Percentiles rank a stretch among this genome's conserved stretches.
Evolutionary conservation across 2,329 filamentous ascomycete species (phyloP).

Genomic region (Dactylellina leptospora): DNA sequence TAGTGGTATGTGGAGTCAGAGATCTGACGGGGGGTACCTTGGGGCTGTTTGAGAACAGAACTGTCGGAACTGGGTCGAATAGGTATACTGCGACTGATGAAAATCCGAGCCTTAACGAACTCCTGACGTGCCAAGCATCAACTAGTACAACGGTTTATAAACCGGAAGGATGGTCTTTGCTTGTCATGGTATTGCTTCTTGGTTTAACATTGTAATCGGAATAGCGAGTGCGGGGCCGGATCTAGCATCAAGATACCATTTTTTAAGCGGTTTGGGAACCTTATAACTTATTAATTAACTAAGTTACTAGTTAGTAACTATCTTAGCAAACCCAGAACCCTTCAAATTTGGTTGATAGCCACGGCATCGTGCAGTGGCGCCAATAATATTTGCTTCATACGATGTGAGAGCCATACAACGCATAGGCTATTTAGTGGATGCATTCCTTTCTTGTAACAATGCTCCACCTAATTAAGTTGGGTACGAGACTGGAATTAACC

Average conservation of each 20-base stretch:
- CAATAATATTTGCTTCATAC: too few relatives aligned
- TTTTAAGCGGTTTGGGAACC: neutral
- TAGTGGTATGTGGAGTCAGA: conserved; percentile 12
- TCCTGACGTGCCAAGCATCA: neutral
- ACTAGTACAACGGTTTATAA: neutral
- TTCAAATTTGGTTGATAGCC: too few relatives aligned
- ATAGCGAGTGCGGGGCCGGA: too few relatives aligned
- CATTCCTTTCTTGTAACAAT: too few relatives aligned
- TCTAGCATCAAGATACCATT: too few relatives aligned
- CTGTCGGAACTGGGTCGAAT: neutral
- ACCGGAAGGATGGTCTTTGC: conserved; percentile 1
- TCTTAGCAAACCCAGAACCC: too few relatives aligned
- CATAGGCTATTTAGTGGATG: too few relatives aligned
- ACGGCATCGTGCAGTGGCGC: too few relatives aligned
- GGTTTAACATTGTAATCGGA: neutral
- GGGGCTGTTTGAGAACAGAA: neutral
- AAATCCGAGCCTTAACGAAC: neutral
- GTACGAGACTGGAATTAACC: too few relatives aligned
- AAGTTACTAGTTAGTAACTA: too few relatives aligned
- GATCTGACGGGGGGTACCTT: neutral
- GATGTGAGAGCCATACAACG: too few relatives aligned
- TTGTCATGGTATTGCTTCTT: neutral
- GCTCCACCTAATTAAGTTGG: too few relatives aligned
- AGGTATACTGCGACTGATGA: conserved; percentile 2
- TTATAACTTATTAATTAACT: neutral